Evolutionary conservation across 352 stramenopile species (phyloP), one percentile per base, ranked within the genome.

Genomic region (Phytopythium vexans): DNA sequence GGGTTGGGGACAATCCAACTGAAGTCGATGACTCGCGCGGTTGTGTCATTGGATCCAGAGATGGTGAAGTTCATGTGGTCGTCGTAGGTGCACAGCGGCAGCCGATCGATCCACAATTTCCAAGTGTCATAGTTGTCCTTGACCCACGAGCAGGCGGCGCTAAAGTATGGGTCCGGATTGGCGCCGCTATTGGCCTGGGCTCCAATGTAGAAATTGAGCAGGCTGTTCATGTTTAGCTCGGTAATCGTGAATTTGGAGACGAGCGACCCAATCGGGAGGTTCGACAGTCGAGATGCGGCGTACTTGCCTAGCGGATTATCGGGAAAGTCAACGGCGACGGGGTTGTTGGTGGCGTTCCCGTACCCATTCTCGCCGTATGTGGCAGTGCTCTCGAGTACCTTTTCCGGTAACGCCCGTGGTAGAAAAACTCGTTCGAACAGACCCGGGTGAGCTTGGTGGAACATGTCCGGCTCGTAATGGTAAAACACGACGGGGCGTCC

Each of bases 391-490:
- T 64, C 32, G 16, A 41, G 41, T 0, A 58, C 56, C 8, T 44
- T 47, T 34, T 62, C 55, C 1, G 61, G 67, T 1, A 41, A 31
- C 4, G 64, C 31, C 6, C 53, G 59, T 4, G 72, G 75, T 6
- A 82, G 50, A 14, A 74, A 75, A 0, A 85, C 44, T n/a, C 68
- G 66, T 8, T 68, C 41, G 33, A 85, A 80, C 14, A 63, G 40
- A 3, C 54, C 57, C 0, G 45, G 10, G 49, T 82, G 12, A 8
- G 65, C 9, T 12, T 66, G 56, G 36, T 75, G 60, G 42, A 78
- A 77, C 47, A 58, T 42, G n/a, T 82, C 71, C 3, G 71, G 74
- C 47, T 82, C 74, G 50, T 67, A 85, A 44, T 82, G 60, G 43
- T 80, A 82, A 36, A 85, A 85, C 6, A 71, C 27, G 3, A 80